Percentiles rank a stretch among this genome's conserved stretches.
Evolutionary conservation across 2,329 filamentous ascomycete species (phyloP).

Genomic region (Byssothecium circinans): DNA sequence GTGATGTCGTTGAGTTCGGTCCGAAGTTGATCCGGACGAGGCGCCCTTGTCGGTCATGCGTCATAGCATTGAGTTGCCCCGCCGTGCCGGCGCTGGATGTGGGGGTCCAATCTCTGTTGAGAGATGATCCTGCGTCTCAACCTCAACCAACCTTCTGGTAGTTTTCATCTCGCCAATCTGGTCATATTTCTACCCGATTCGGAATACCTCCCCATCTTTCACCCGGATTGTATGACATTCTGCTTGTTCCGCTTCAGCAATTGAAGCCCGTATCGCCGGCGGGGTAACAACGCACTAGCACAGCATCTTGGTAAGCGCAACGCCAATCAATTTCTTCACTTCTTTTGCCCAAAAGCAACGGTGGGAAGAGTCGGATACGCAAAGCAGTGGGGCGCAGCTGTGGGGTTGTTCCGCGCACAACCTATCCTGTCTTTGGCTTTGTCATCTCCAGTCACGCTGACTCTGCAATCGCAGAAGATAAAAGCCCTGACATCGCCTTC

Average conservation of each 20-base stretch:
- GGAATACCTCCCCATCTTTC: too few species aligned
- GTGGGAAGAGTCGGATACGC: neutral
- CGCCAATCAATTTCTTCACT: slow-evolving; percentile 4
- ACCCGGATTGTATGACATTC: too few species aligned
- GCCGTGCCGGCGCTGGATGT: neutral
- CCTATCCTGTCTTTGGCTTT: neutral
- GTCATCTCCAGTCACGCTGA: neutral
- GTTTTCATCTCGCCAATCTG: neutral
- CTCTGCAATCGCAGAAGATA: neutral
- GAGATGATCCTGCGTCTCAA: neutral
- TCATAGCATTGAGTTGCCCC: neutral
- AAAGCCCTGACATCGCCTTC: neutral
- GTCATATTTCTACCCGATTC: too few species aligned
- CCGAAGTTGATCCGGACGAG: too few species aligned
- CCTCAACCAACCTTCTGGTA: neutral
- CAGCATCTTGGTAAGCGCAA: slow-evolving; percentile 14
- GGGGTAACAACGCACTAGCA: slow-evolving; percentile 18
- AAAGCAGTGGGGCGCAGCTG: neutral
- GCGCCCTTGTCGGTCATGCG: neutral
- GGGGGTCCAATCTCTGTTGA: neutral
- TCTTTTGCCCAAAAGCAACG: slow-evolving; percentile 12
- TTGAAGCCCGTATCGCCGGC: neutral
- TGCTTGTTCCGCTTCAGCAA: too few species aligned
- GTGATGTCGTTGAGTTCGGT: too few species aligned
- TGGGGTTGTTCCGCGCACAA: neutral